A percentile compares a stretch with the other conserved stretches of the same genome.
Evolutionary conservation across 2,329 filamentous ascomycete species (phyloP).

Genomic region (Claviceps capensis): DNA sequence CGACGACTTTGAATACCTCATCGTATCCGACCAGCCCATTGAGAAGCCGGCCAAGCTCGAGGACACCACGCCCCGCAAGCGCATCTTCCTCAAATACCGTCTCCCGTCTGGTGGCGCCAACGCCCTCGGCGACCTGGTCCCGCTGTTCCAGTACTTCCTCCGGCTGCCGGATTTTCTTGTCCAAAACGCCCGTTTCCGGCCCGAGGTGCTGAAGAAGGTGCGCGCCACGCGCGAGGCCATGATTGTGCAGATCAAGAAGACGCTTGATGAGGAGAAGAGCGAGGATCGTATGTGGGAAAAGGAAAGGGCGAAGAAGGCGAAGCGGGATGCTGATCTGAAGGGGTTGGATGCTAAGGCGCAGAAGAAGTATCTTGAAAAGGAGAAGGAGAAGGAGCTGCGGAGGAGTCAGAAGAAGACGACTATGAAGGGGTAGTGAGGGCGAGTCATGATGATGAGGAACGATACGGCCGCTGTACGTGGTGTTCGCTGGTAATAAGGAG

Average conservation of each 20-base stretch:
- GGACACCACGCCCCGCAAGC: constrained; percentile 75
- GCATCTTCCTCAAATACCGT: constrained; percentile 65
- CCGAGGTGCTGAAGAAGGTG: constrained; percentile 79
- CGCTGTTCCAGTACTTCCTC: constrained; percentile 70
- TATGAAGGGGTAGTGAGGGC: constrained; percentile 28
- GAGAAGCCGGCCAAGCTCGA: constrained; percentile 78
- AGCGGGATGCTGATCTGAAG: constrained; percentile 72
- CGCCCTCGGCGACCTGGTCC: constrained; percentile 51
- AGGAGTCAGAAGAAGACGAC: constrained; percentile 42
- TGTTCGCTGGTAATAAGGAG: too few relatives aligned
- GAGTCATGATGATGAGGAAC: too few relatives aligned
- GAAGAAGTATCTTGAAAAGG: constrained; percentile 72
- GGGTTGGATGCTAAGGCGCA: constrained; percentile 68
- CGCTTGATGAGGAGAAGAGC: constrained; percentile 65
- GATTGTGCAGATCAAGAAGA: constrained; percentile 64
- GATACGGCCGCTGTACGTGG: too few relatives aligned
- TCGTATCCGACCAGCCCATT: constrained; percentile 77
- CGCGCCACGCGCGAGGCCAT: constrained; percentile 67
- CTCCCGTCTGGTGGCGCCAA: constrained; percentile 41
- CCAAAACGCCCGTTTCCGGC: constrained; percentile 67
- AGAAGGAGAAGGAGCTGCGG: constrained; percentile 59
- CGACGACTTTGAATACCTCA: constrained; percentile 67
- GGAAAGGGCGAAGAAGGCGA: constrained; percentile 71
- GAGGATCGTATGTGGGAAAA: constrained; percentile 62
- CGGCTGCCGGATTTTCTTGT: constrained; percentile 75